Conservation (phyloP, 768 basidiomycete genomes). For the Termitomyces sp. region DNA sequence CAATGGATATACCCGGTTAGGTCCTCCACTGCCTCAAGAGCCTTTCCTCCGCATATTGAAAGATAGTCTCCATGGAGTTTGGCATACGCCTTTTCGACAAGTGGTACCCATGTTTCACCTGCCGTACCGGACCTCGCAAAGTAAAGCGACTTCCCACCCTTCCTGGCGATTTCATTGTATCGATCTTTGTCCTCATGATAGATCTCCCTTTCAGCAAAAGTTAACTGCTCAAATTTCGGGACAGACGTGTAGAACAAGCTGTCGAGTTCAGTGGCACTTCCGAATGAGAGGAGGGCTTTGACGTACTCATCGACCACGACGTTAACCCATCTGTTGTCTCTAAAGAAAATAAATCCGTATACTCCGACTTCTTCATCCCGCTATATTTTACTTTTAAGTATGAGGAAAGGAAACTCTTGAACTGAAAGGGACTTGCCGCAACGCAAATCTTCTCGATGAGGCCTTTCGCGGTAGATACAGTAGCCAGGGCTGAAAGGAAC, state of each 20-base stretch:
- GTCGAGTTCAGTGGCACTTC: background rate
- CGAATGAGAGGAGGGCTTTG: background rate
- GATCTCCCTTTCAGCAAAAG: conserved; percentile 31
- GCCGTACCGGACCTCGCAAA: conserved; percentile 43
- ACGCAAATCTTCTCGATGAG: conserved; percentile 48
- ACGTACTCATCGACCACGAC: conserved; percentile 54
- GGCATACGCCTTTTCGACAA: conserved; percentile 58
- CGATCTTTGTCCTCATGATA: conserved; percentile 46
- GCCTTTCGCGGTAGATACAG: conserved; percentile 39
- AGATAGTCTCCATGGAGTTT: conserved; percentile 46
- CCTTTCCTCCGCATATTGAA: conserved; percentile 27
- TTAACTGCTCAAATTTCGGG: conserved; percentile 46
- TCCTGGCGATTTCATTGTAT: conserved; percentile 40
- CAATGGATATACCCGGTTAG: conserved; percentile 39
- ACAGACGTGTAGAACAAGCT: conserved; percentile 43
- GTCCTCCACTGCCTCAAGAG: conserved; percentile 49
- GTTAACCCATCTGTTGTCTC: conserved; percentile 44
- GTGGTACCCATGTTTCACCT: conserved; percentile 51
- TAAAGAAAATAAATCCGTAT: conserved; percentile 55
- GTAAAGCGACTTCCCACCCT: conserved; percentile 42
- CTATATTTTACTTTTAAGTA: conserved; percentile 17
- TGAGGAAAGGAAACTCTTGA: background rate
- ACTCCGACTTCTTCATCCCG: conserved; percentile 48
- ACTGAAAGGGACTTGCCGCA: conserved; percentile 20
- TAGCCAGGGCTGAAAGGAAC: conserved; percentile 49